Evolutionary conservation across 495 filamentous ascomycete species (phyloP).

Genomic region (Penicillium salamii): DNA sequence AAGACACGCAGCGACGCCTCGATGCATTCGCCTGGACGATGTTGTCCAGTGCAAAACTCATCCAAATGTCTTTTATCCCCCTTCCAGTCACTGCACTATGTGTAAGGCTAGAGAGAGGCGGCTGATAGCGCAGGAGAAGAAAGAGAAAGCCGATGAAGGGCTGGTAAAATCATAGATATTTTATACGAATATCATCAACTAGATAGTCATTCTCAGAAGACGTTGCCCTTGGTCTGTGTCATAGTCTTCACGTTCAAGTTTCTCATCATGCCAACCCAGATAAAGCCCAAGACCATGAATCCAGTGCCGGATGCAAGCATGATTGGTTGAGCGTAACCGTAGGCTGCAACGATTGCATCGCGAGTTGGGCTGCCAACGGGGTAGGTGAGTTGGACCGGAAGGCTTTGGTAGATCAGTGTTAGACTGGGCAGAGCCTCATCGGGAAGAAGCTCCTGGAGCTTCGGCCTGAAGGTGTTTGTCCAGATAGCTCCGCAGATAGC

Average conservation of each 20-base stretch:
- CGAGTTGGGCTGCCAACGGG: constrained; percentile 45
- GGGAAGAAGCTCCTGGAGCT: constrained; percentile 56
- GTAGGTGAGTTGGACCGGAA: constrained; percentile 53
- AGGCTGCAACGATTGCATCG: constrained; percentile 53
- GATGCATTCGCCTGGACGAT: too few species aligned
- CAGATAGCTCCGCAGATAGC: constrained; percentile 66
- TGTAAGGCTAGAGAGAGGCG: too few species aligned
- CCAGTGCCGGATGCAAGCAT: constrained; percentile 50
- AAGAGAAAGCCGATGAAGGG: too few species aligned
- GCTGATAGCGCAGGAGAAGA: too few species aligned
- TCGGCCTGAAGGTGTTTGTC: constrained; percentile 54
- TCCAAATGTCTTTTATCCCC: too few species aligned
- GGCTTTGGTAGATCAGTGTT: constrained; percentile 49
- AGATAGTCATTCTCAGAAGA: too few species aligned
- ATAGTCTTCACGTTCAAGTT: constrained; percentile 49
- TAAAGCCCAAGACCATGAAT: constrained; percentile 45
- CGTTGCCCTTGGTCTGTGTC: not conserved
- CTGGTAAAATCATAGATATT: too few species aligned
- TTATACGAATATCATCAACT: too few species aligned
- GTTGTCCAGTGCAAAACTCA: too few species aligned
- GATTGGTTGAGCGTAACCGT: constrained; percentile 50
- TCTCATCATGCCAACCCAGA: constrained; percentile 46
- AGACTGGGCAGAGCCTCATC: constrained; percentile 30
- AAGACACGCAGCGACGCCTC: too few species aligned
- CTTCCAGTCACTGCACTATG: too few species aligned